Evolutionary conservation across 2,329 filamentous ascomycete genomes (phyloP), one percentile per base, ranked within the genome.

Genomic region (Penicillium concentricum): DNA sequence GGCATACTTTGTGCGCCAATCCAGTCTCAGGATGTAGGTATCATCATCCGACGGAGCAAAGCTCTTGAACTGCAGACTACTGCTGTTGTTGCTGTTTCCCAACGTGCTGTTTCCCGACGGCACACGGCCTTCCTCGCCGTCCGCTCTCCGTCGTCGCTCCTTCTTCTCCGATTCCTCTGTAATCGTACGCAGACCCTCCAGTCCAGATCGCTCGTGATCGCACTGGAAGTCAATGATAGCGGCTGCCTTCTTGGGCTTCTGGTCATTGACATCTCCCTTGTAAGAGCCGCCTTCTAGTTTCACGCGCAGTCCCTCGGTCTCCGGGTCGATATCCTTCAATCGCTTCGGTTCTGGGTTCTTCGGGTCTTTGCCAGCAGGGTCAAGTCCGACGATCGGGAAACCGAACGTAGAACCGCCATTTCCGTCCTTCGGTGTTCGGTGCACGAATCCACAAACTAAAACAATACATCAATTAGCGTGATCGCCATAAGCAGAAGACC

Each of bases 181-280:
- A 22, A 48, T 50, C 22, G 69, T 67, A 16, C 57, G 58, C 20
- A 76, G 55, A 26, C 61, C 81, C 76, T 96, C 92, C 7, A 88
- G 82, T 0, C 92, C 92, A 9, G 86, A 87, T 63, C 84, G 82
- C 2, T 88, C 81, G 30, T 76, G 79, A 69, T 96, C 88, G 76
- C 94, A 99, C 20, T 92, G 72, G 65, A 97, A 92, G 67, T 96
- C 90, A 52, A 97, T 84, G 10, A 96, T 82, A 4, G 92, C 90
- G 3, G 63, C 59, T 1, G 72, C 67, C 22, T 61, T 52, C 68
- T 85, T 87, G 73, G 95, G 89, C 58, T 84, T 78, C 28, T 76
- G 76, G 53, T 70, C 56, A 68, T 77, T 53, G 7, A 81, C 79
- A 47, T 81, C 78, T 51, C 81, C 79, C n/a, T 76, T 71, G 49